A percentile compares a stretch with the other conserved stretches of the same genome.
These are phyloP conservation scores for Arabis alpina DNA, from an alignment of 345 rosid genomes.

Conservation along the genomic window DNA sequence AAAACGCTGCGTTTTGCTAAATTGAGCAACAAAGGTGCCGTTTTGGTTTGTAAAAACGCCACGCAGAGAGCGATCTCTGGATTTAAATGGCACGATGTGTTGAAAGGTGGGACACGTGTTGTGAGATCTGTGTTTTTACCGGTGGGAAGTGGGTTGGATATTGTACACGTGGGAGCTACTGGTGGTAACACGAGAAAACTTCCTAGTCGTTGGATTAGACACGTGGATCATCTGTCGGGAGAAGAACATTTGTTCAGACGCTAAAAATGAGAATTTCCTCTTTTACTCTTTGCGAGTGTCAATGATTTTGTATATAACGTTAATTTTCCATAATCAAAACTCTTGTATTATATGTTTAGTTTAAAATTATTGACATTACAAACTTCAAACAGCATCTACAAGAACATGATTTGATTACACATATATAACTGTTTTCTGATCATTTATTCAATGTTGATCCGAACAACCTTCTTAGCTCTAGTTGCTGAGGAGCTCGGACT, in stretches of 20 bases:
- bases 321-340: not conserved
- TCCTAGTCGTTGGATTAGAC: slow-evolving; percentile 80
- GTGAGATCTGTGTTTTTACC: slow-evolving; percentile 71
- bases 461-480: slow-evolving; percentile 61
- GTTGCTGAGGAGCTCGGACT: slow-evolving; percentile 33
- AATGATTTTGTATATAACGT: slow-evolving; percentile 20
- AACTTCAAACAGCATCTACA: not conserved
- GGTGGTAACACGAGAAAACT: slow-evolving; percentile 30
- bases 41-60: slow-evolving; percentile 79
- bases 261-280: not conserved
- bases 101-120: slow-evolving; percentile 62
- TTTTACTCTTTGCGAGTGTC: slow-evolving; percentile 11
- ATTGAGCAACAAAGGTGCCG: slow-evolving; percentile 69
- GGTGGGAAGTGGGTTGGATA: slow-evolving; percentile 78
- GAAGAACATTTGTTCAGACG: slow-evolving; percentile 74
- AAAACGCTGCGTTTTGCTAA: slow-evolving; percentile 65
- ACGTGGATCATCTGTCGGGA: slow-evolving; percentile 66
- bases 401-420: slow-evolving; percentile 14
- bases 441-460: slow-evolving; percentile 72
- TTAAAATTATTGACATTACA: slow-evolving; percentile 9
- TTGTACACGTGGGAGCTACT: slow-evolving; percentile 61
- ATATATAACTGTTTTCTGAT: not conserved
- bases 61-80: slow-evolving; percentile 45
- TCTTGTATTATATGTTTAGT: not conserved
- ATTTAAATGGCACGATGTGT: slow-evolving; percentile 63